Base-by-base conservation (phyloP, 768 basidiomycete species). In the Clitopilus passeckerianus region DNA sequence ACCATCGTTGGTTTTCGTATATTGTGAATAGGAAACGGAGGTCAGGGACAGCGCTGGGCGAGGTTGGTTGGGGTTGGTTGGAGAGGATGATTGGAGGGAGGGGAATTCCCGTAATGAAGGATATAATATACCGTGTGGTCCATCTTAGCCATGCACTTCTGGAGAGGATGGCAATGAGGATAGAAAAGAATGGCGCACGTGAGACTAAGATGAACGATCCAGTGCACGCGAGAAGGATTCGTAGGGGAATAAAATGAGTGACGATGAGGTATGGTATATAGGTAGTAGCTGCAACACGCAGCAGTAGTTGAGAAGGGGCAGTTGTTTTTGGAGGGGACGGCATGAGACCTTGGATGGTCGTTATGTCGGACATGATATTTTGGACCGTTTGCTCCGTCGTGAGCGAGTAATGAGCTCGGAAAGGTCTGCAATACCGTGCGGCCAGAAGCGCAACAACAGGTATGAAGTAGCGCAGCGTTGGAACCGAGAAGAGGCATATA, bases 1-100 rank as follows among this genome's bases (percentile, higher is more conserved):
- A 98, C 95, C 95, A 96, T 6, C 95, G 82, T 73, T 97, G 94
- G 72, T 96, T 96, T 72, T 97, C 94, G 68, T 92, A 88, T 10
- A 95, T 74, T n/a, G 89, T 92, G 68, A 95, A 95, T 53, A 91
- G 80, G 75, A 95, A 95, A 20, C 89, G 86, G 33, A 89, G 72
- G 16, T 80, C 74, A 52, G 75, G 73, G 22, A 74, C 74, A n/a
- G 77, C 72, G 9, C 65, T 61, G 23, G 73, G 64, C 0, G 74
- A 64, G 24, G 70, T 64, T 6, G 71, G 46, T 8, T 68, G 63
- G 0, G 74, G 66, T 56, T 78, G 72, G 44, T 73, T 59, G 61
- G 80, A 71, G 30, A 74, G 65, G 0, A 68, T 68, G 44, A 66
- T 67, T 34, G 70, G 75, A 23, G 84, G 80, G 1, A 86, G 72